Percentiles rank a stretch among this genome's conserved stretches.
phyloP scores from a whole-genome alignment of 106 monocot species.

The Phalaenopsis equestris region DNA sequence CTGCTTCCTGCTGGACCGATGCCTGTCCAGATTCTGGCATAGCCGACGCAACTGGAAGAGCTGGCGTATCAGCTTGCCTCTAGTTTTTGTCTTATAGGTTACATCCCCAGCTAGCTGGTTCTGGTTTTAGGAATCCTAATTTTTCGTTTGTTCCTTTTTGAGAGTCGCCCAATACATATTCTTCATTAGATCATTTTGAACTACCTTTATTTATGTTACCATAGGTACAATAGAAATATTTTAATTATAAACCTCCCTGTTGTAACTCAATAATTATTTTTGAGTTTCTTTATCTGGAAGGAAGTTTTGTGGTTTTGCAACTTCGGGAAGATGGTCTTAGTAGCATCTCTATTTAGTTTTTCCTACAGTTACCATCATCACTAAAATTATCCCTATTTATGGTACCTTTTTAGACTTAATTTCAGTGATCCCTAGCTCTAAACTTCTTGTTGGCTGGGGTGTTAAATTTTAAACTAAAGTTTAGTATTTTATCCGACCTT shows the following conservation, averaged over 20 bases:
- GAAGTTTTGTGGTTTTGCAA: background rate
- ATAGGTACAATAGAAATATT: background rate
- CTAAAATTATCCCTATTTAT: background rate
- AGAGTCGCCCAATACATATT: background rate
- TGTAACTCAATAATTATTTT: background rate
- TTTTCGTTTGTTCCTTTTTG: background rate
- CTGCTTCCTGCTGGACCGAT: no score
- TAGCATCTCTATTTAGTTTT: background rate
- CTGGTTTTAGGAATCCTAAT: background rate
- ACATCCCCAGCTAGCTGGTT: background rate
- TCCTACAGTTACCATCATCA: no score
- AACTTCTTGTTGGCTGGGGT: background rate
- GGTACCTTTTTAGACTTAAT: background rate
- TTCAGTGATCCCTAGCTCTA: background rate
- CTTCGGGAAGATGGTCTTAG: background rate
- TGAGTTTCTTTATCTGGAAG: slow-evolving; percentile 1
- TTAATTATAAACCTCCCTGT: background rate
- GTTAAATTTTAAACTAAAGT: background rate
- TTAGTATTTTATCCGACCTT: background rate
- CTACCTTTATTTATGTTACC: background rate
- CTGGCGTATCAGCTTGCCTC: background rate
- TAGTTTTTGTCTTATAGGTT: background rate
- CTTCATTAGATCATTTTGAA: background rate
- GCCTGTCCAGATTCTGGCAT: no score
- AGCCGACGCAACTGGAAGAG: no score